phyloP scores from a whole-genome alignment of 345 rosid genomes.

The Eucalyptus brandiana region DNA sequence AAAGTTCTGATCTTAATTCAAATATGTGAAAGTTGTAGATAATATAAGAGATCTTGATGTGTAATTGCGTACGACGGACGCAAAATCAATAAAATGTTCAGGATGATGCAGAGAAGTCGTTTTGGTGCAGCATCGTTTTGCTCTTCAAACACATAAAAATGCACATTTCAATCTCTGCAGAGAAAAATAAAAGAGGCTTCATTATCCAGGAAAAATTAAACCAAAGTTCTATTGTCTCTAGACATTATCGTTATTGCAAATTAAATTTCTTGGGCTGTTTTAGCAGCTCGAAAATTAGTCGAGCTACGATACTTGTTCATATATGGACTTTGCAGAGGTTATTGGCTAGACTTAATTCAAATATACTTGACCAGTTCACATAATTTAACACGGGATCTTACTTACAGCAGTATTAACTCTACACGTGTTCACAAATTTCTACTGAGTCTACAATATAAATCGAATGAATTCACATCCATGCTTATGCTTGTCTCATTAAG shows the following conservation, averaged over 20 bases:
- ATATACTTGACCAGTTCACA: neutral
- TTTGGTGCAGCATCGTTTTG: neutral
- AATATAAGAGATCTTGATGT: neutral
- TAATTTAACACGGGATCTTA: neutral
- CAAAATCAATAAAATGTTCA: neutral
- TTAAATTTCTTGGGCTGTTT: neutral
- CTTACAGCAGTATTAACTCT: neutral
- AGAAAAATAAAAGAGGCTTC: neutral
- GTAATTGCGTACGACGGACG: neutral
- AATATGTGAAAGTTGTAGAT: neutral
- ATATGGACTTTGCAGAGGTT: neutral
- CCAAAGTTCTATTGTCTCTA: neutral
- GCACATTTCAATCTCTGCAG: conserved; percentile 6
- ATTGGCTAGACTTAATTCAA: neutral
- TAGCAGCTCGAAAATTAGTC: neutral
- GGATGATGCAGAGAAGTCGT: neutral
- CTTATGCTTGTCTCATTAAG: neutral
- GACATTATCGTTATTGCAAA: neutral
- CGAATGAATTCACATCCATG: neutral
- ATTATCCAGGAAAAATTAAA: neutral
- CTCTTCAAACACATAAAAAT: conserved; percentile 29
- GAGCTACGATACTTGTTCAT: neutral
- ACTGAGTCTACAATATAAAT: neutral
- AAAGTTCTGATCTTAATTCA: neutral
- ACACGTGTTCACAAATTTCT: neutral